These are phyloP conservation scores for Babjeviella inositovora DNA, from an alignment of 805 yeast species.

Conservation along the genomic window DNA sequence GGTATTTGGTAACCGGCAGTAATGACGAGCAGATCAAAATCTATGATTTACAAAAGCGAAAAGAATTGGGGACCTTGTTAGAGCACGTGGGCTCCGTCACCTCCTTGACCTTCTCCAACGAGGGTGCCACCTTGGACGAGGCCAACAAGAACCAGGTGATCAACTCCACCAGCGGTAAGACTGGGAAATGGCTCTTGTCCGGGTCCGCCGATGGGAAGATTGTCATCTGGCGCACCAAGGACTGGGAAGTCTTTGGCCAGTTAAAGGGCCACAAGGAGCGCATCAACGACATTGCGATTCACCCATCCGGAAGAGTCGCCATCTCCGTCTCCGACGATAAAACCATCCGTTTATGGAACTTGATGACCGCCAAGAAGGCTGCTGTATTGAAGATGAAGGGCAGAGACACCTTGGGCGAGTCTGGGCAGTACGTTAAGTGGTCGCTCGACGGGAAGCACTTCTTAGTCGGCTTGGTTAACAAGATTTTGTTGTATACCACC, in stretches of 20 bases:
- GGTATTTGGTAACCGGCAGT: constrained; percentile 85
- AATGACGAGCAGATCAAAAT: constrained; percentile 93
- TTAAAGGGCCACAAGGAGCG: constrained; percentile 82
- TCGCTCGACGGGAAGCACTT: constrained; percentile 50
- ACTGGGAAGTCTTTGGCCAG: constrained; percentile 86
- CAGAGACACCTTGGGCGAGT: constrained; percentile 48
- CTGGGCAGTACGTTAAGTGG: constrained; percentile 57
- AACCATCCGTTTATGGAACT: constrained; percentile 81
- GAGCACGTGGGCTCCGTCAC: constrained; percentile 87
- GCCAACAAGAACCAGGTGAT: constrained; percentile 7
- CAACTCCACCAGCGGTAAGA: constrained; percentile 9
- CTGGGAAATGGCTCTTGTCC: constrained; percentile 82
- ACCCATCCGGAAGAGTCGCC: constrained; percentile 82
- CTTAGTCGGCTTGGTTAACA: constrained; percentile 57
- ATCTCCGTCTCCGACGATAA: constrained; percentile 78
- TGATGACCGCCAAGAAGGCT: constrained; percentile 94
- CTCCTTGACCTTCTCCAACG: constrained; percentile 52
- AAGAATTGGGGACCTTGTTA: constrained; percentile 80
- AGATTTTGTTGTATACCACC: constrained; percentile 50
- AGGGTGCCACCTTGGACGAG: constrained; percentile 9
- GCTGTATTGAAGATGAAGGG: constrained; percentile 63
- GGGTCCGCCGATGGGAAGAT: constrained; percentile 87
- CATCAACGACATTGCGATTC: constrained; percentile 75
- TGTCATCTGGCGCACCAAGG: constrained; percentile 87
- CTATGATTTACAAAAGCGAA: constrained; percentile 85